Evolutionary conservation across 2,329 filamentous ascomycete genomes (phyloP).

Genomic region (Pseudogymnoascus sp.): DNA sequence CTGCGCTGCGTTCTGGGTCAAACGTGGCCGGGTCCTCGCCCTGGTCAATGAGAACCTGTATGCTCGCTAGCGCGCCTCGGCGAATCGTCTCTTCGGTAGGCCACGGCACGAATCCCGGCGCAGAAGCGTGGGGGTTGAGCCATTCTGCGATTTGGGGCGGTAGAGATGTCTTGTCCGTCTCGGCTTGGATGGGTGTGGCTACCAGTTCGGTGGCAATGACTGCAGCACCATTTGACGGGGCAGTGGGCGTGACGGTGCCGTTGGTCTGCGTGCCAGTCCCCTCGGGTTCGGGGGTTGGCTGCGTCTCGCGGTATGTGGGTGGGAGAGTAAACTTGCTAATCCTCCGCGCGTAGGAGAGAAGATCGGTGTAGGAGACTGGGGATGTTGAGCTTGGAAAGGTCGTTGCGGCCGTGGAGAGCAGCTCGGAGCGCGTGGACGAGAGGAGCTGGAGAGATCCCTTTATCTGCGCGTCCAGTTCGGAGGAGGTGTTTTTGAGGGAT

Average conservation of each 20-base stretch:
- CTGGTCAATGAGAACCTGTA: constrained; percentile 53
- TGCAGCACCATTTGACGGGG: constrained; percentile 20
- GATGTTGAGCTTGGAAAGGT: constrained; percentile 43
- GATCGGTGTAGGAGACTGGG: constrained; percentile 60
- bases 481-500: constrained; percentile 57
- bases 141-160: constrained; percentile 31
- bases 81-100: constrained; percentile 63
- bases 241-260: constrained; percentile 22
- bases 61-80: constrained; percentile 56
- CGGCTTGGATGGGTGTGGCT: constrained; percentile 19
- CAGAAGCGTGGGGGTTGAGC: constrained; percentile 47
- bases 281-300: constrained; percentile 13
- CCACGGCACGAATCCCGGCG: constrained; percentile 66
- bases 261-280: constrained; percentile 21
- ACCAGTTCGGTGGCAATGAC: constrained; percentile 12
- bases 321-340: constrained; percentile 76
- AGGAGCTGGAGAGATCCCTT: constrained; percentile 62
- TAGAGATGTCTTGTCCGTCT: constrained; percentile 22
- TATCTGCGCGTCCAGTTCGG: constrained; percentile 63
- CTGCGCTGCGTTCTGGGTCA: constrained; percentile 42
- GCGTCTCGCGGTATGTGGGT: constrained; percentile 21
- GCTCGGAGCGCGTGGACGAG: constrained; percentile 64
- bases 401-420: constrained; percentile 55
- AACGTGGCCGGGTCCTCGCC: constrained; percentile 55
- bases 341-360: constrained; percentile 68